Evolutionary conservation across 176 grass and related monocot genomes (phyloP).

Genomic region (Oryza meridionalis): DNA sequence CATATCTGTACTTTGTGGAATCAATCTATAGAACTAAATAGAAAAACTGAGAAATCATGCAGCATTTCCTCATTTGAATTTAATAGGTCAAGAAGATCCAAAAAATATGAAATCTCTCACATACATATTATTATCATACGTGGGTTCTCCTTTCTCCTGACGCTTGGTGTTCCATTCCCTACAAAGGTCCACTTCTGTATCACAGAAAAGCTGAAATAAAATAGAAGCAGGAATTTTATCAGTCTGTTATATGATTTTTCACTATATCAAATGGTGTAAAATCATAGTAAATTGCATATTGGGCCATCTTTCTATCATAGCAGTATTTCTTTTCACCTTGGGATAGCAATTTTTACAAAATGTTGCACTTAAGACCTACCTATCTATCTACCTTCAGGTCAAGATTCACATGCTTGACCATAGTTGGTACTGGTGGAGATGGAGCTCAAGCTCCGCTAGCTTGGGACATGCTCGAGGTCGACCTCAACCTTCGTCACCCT

Average conservation of each 20-base stretch:
- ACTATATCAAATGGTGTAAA: slow-evolving; percentile 13
- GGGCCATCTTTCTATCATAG: no score
- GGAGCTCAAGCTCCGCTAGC: no score
- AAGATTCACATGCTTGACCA: no score
- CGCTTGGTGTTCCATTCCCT: slow-evolving; percentile 83
- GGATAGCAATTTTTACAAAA: no score
- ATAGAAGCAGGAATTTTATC: slow-evolving; percentile 20
- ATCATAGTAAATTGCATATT: background rate
- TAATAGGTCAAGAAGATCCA: background rate
- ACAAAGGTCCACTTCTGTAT: slow-evolving; percentile 84
- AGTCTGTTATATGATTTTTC: slow-evolving; percentile 27
- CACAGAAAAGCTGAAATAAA: slow-evolving; percentile 88
- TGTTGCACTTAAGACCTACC: no score
- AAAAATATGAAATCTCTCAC: slow-evolving; percentile 10
- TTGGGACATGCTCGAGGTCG: no score
- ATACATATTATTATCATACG: slow-evolving; percentile 88
- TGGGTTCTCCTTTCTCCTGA: slow-evolving; percentile 59
- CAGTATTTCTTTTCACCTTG: no score
- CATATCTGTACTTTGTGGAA: background rate
- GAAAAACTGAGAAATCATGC: slow-evolving; percentile 5
- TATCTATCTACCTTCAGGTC: no score
- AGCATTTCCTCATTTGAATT: slow-evolving; percentile 3
- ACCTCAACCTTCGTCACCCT: no score
- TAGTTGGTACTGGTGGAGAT: no score
- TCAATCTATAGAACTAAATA: background rate